These are phyloP conservation scores for Cyberlindnera xylosilytica DNA, from an alignment of 805 yeast genomes.

Conservation along the genomic window DNA sequence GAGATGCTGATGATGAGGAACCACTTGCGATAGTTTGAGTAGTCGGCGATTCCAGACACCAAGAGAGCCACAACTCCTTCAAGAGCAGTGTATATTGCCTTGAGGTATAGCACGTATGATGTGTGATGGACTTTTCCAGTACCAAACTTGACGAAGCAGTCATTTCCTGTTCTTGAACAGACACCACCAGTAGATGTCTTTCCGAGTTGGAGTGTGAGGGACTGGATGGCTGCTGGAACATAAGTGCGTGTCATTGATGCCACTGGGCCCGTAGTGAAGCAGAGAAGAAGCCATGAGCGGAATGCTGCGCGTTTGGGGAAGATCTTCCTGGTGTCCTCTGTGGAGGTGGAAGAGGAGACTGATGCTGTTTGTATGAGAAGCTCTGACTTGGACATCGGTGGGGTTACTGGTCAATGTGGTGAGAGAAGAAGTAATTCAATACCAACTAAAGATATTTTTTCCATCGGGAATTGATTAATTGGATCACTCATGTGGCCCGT, in stretches of 20 bases:
- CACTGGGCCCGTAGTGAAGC: slow-evolving; percentile 41
- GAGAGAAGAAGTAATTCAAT: too few species aligned
- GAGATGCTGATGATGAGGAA: slow-evolving; percentile 32
- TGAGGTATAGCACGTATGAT: slow-evolving; percentile 36
- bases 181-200: slow-evolving; percentile 23
- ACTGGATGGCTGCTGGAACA: slow-evolving; percentile 39
- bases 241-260: slow-evolving; percentile 40
- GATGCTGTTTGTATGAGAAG: not conserved
- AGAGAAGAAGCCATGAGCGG: slow-evolving; percentile 36
- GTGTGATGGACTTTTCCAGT: slow-evolving; percentile 32
- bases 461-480: too few species aligned
- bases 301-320: too few species aligned
- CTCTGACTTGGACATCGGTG: not conserved
- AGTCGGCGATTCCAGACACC: slow-evolving; percentile 40
- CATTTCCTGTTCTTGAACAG: slow-evolving; percentile 33
- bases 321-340: too few species aligned
- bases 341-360: too few species aligned
- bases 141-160: slow-evolving; percentile 38
- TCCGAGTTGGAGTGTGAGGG: slow-evolving; percentile 34
- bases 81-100: slow-evolving; percentile 36
- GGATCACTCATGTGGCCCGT: too few species aligned
- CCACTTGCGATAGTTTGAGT: slow-evolving; percentile 35
- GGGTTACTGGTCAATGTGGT: too few species aligned
- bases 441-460: too few species aligned
- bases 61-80: slow-evolving; percentile 36